Evolutionary conservation across 306 rosid species (phyloP).

Genomic region (Elaeagnus macrophylla): DNA sequence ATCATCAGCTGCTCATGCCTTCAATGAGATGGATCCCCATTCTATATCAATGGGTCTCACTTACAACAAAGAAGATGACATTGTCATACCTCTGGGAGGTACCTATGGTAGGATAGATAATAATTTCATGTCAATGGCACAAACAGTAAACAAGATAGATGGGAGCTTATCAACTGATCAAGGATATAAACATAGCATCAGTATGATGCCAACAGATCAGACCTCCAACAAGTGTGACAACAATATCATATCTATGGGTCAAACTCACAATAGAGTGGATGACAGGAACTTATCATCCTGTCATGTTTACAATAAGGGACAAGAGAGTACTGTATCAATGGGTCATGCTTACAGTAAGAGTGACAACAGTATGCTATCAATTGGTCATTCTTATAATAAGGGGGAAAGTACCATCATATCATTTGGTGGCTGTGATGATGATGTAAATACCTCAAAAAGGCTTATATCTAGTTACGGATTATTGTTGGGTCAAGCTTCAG

Average conservation of each 20-base stretch:
- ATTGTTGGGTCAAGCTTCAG: conserved; percentile 40
- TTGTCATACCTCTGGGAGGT: conserved; percentile 26
- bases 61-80: conserved; percentile 39
- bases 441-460: conserved; percentile 30
- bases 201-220: conserved; percentile 25
- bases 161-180: conserved; percentile 20
- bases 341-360: conserved; percentile 23
- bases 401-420: conserved; percentile 73
- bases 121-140: conserved; percentile 42
- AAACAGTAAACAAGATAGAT: conserved; percentile 32
- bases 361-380: conserved; percentile 24
- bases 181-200: conserved; percentile 23
- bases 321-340: conserved; percentile 23
- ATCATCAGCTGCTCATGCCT: conserved; percentile 21
- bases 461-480: conserved; percentile 40
- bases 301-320: conserved; percentile 33
- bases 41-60: conserved; percentile 33
- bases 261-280: conserved; percentile 30
- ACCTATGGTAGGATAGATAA: conserved; percentile 35
- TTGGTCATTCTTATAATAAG: conserved; percentile 37
- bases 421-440: conserved; percentile 58
- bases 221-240: conserved; percentile 30
- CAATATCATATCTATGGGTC: conserved; percentile 40
- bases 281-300: conserved; percentile 28
- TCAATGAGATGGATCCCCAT: conserved; percentile 22